A percentile compares a stretch with the other conserved stretches of the same genome.
phyloP scores from a whole-genome alignment of 164 flowering plant species.

The Malania oleifera region DNA sequence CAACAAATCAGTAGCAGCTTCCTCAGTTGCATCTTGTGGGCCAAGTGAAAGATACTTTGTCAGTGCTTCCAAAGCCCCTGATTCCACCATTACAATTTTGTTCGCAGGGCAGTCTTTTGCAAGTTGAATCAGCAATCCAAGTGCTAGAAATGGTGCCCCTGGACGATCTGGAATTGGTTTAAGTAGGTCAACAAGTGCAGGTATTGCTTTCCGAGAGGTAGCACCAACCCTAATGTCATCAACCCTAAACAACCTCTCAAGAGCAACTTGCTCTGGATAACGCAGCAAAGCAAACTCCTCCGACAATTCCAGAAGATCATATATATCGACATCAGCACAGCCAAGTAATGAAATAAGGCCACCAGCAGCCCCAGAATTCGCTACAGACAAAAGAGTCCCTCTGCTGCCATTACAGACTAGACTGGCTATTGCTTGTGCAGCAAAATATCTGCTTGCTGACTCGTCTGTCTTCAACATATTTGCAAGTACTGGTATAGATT shows the following conservation, averaged over 20 bases:
- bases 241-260: constrained; percentile 95
- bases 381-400: constrained; percentile 91
- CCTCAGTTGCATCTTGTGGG: constrained; percentile 94
- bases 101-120: constrained; percentile 78
- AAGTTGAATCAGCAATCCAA: constrained; percentile 85
- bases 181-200: constrained; percentile 87
- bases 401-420: constrained; percentile 96
- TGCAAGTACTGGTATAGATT: constrained; percentile 71
- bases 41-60: constrained; percentile 96
- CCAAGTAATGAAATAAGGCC: constrained; percentile 92
- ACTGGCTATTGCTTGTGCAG: constrained; percentile 91
- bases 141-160: constrained; percentile 90
- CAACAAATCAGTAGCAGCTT: constrained; percentile 88
- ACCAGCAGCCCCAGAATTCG: constrained; percentile 90
- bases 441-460: constrained; percentile 83
- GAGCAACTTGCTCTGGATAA: constrained; percentile 88
- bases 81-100: constrained; percentile 86
- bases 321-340: constrained; percentile 89
- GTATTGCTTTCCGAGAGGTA: constrained; percentile 92
- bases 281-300: constrained; percentile 69
- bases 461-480: constrained; percentile 85
- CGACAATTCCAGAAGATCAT: constrained; percentile 68
- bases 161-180: constrained; percentile 99
- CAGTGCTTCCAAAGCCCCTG: constrained; percentile 90
- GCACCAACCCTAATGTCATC: constrained; percentile 96